These are phyloP conservation scores for Pyrenopolyporus hunteri DNA, from an alignment of 495 filamentous ascomycete species.

Conservation along the genomic window DNA sequence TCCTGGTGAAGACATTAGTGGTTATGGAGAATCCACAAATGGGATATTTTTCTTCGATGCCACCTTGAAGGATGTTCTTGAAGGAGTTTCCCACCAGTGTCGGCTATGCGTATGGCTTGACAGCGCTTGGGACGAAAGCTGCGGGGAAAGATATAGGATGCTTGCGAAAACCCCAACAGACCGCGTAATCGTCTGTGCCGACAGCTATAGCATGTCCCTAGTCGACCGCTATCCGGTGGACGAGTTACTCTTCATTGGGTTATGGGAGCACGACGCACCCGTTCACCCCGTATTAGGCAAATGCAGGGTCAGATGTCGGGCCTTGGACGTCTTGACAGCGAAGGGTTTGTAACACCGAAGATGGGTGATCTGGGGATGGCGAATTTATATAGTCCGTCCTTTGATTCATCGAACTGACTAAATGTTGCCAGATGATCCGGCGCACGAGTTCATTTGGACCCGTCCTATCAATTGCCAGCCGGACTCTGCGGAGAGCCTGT, in stretches of 20 bases:
- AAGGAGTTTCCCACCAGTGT: neutral
- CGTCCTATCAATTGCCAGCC: constrained; percentile 5
- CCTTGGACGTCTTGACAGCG: neutral
- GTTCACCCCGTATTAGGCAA: neutral
- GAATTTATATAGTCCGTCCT: neutral
- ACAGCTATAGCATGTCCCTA: constrained; percentile 7
- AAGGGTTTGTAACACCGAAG: neutral
- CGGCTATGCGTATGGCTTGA: constrained; percentile 7
- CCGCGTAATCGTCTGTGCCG: neutral
- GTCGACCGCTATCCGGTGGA: neutral
- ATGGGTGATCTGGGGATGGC: neutral
- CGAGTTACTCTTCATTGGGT: constrained; percentile 1
- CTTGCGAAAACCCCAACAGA: neutral
- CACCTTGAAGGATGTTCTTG: neutral
- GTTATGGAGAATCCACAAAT: neutral
- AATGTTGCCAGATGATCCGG: neutral
- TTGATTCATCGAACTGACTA: neutral
- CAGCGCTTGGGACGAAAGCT: neutral
- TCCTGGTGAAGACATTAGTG: neutral
- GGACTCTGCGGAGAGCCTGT: neutral
- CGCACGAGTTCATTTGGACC: constrained; percentile 1
- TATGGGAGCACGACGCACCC: neutral
- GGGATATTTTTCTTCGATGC: neutral
- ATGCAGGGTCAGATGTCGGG: neutral
- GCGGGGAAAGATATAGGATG: neutral